Evolutionary conservation across 1,284 basidiomycete species (phyloP).

Genomic region (Cryptococcus neoformans): DNA sequence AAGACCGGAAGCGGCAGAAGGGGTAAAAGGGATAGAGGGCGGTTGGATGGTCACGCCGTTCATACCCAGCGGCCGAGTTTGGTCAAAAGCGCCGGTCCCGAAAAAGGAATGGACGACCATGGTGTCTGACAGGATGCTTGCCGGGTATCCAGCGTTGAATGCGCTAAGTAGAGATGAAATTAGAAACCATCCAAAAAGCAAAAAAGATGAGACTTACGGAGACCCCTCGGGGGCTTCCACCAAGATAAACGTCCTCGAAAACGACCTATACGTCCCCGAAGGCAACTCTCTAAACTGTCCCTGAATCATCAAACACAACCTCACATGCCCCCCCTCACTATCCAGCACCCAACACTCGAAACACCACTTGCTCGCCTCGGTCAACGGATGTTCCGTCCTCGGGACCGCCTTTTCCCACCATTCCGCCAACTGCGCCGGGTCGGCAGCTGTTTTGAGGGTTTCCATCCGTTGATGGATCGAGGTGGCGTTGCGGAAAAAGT

Average conservation of each 20-base stretch:
- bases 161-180: conserved; percentile 13
- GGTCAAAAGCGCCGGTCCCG: conserved; percentile 64
- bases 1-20: not conserved
- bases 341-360: conserved; percentile 82
- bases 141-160: conserved; percentile 79
- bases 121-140: conserved; percentile 84
- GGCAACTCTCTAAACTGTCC: conserved; percentile 80
- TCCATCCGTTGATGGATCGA: conserved; percentile 62
- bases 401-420: conserved; percentile 62
- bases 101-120: conserved; percentile 80
- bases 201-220: conserved; percentile 56
- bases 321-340: conserved; percentile 55
- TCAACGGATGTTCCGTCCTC: conserved; percentile 70
- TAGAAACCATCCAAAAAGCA: not conserved
- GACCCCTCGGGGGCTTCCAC: conserved; percentile 76
- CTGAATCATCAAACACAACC: conserved; percentile 78
- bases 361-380: conserved; percentile 72
- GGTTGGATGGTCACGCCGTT: conserved; percentile 43
- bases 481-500: conserved; percentile 65
- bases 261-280: conserved; percentile 64
- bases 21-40: conserved; percentile 9
- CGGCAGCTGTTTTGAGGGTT: conserved; percentile 70
- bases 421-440: conserved; percentile 50
- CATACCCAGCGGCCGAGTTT: conserved; percentile 25
- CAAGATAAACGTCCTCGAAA: conserved; percentile 88